Evolutionary conservation across 2,329 filamentous ascomycete genomes (phyloP).

Genomic region (Colletotrichum kahawae): DNA sequence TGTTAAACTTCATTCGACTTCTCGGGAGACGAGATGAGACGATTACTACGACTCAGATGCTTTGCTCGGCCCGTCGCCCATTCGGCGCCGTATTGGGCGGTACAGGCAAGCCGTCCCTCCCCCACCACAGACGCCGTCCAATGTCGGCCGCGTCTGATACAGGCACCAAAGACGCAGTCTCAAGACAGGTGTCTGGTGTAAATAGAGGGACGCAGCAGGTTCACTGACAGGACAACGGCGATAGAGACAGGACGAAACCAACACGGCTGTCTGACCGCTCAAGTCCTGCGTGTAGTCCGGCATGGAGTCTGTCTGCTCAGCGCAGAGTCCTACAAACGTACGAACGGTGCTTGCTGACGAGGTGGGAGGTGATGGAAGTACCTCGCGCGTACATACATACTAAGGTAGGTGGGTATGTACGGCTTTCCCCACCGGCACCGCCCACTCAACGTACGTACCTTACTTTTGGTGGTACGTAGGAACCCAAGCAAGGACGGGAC

Average conservation of each 20-base stretch:
- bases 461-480: neutral
- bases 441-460: neutral
- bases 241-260: conserved; percentile 2
- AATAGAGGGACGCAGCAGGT: neutral
- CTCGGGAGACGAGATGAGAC: neutral
- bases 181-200: neutral
- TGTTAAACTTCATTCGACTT: neutral
- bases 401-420: neutral
- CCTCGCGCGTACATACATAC: neutral
- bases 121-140: neutral
- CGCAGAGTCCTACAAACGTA: neutral
- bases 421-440: neutral
- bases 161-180: neutral
- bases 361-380: neutral
- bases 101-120: neutral
- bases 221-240: neutral
- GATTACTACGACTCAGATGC: neutral
- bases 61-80: neutral
- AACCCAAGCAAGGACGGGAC: neutral
- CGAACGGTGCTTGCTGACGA: neutral
- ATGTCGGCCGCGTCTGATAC: neutral
- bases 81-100: neutral
- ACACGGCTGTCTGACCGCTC: neutral
- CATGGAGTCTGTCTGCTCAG: neutral
- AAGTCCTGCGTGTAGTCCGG: neutral